Percentiles rank a stretch among this genome's conserved stretches.
Evolutionary conservation across 345 rosid genomes (phyloP).

Genomic region (Salix suchowensis): DNA sequence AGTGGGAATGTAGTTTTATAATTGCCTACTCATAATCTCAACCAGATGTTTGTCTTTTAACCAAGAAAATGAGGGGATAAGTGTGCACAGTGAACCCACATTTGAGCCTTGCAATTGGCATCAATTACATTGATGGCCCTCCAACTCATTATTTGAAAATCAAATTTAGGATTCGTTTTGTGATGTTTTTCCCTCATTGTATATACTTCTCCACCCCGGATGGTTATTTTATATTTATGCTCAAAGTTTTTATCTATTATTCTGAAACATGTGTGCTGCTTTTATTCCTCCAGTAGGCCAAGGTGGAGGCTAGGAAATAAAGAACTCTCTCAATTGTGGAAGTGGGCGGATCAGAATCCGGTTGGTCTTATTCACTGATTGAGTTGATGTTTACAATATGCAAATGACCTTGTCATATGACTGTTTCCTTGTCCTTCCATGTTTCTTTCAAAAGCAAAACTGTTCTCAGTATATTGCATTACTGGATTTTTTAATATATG

Average conservation of each 20-base stretch:
- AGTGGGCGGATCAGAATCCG: conserved; percentile 96
- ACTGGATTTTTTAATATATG: neutral
- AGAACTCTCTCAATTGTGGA: conserved; percentile 97
- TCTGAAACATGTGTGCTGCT: conserved; percentile 4
- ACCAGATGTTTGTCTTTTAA: neutral
- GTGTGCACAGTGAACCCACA: neutral
- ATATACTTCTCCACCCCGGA: neutral
- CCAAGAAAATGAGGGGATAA: neutral
- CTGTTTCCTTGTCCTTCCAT: neutral
- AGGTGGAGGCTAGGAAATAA: conserved; percentile 93
- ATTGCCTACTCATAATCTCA: neutral
- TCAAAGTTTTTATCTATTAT: neutral
- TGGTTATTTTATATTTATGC: neutral
- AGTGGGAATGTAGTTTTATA: neutral
- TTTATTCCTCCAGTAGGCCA: conserved; percentile 52
- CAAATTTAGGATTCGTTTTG: neutral
- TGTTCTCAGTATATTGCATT: neutral
- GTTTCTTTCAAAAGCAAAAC: neutral
- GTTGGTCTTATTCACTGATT: conserved; percentile 28
- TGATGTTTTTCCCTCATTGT: neutral
- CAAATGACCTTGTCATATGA: neutral
- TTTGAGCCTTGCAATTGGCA: neutral
- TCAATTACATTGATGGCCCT: neutral
- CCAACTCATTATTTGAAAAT: neutral
- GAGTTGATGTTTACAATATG: neutral